A percentile compares a stretch with the other conserved stretches of the same genome.
Conservation (phyloP, 345 rosid species). For the Aegle marmelos region DNA sequence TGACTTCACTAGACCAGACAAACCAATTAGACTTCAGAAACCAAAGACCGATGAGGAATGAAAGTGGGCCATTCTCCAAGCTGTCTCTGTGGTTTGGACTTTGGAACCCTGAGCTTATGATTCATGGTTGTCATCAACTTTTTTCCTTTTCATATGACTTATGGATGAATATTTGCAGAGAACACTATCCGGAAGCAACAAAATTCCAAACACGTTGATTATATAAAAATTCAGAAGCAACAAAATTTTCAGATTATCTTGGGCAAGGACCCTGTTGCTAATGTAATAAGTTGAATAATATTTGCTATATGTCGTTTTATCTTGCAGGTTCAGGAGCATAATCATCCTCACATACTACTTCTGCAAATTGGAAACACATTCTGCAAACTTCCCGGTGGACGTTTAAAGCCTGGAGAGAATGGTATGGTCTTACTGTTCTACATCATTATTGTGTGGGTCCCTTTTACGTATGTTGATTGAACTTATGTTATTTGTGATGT, state of each 20-base stretch:
- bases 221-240: too few relatives aligned
- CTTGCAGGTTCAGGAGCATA: slow-evolving; percentile 94
- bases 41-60: not conserved
- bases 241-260: too few relatives aligned
- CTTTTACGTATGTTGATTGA: not conserved
- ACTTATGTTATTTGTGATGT: slow-evolving; percentile 12
- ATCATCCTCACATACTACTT: slow-evolving; percentile 94
- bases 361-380: slow-evolving; percentile 96
- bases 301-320: slow-evolving; percentile 2
- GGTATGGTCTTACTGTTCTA: slow-evolving; percentile 38
- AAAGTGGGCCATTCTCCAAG: not conserved
- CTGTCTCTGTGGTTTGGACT: not conserved
- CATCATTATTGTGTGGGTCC: not conserved
- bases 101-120: not conserved
- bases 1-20: not conserved
- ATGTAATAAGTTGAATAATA: not conserved
- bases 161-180: too few relatives aligned
- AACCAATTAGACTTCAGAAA: not conserved
- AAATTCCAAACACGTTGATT: too few relatives aligned
- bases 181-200: too few relatives aligned
- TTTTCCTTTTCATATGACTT: not conserved
- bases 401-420: slow-evolving; percentile 94
- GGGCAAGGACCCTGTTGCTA: too few relatives aligned
- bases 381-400: slow-evolving; percentile 99
- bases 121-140: not conserved